A percentile compares a stretch with the other conserved stretches of the same genome.
Evolutionary conservation across 306 rosid genomes (phyloP).

Genomic region (Dryas octopetala): DNA sequence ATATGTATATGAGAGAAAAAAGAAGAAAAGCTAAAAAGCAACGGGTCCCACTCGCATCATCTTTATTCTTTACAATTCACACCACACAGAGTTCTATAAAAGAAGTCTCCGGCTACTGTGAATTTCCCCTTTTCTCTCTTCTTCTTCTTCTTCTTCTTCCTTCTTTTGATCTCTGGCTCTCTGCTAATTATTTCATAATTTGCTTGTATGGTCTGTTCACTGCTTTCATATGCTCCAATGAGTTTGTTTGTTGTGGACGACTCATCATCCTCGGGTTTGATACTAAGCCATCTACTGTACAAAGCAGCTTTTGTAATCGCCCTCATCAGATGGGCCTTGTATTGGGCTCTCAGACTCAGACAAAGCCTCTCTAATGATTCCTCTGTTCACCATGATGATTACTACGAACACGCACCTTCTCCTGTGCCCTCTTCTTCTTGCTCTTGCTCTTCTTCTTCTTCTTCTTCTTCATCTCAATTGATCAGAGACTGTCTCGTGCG

Average conservation of each 20-base stretch:
- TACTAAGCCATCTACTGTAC: constrained; percentile 51
- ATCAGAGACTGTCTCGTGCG: constrained; percentile 41
- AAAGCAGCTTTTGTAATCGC: constrained; percentile 68
- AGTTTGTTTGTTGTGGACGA: constrained; percentile 41
- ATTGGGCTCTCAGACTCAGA: constrained; percentile 40
- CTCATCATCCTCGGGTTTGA: constrained; percentile 36
- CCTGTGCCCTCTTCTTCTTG: too few species aligned
- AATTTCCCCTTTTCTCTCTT: constrained; percentile 52
- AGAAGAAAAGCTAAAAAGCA: not conserved
- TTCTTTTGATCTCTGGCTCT: not conserved
- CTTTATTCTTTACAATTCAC: not conserved
- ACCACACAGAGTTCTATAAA: constrained; percentile 41
- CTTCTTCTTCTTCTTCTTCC: constrained; percentile 15
- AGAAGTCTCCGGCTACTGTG: constrained; percentile 23
- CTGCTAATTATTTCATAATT: not conserved
- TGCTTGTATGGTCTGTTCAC: not conserved
- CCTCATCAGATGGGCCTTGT: constrained; percentile 54
- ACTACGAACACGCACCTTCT: too few species aligned
- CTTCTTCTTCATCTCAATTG: constrained; percentile 33
- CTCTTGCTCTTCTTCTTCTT: constrained; percentile 13
- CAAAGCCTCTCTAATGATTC: constrained; percentile 4
- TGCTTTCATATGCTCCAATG: constrained; percentile 31
- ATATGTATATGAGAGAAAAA: not conserved
- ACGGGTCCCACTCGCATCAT: constrained; percentile 15
- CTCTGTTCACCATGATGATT: too few species aligned